Conservation (phyloP, 768 basidiomycete species). For the Lactarius sanguifluus region DNA sequence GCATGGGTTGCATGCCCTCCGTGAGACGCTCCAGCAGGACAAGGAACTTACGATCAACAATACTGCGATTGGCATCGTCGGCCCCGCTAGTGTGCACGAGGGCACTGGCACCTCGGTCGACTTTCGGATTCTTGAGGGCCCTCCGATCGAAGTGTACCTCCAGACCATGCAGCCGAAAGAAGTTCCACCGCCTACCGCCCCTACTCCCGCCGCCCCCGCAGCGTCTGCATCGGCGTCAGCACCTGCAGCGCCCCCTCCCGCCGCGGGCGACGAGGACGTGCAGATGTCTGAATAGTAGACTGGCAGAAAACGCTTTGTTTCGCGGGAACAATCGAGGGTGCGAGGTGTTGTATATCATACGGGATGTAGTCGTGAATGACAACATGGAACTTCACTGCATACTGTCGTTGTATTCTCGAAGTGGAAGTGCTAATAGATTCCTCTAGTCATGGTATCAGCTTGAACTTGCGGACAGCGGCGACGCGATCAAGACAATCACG, state of each 20-base stretch:
- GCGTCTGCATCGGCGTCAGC: too few relatives aligned
- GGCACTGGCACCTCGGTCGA: conserved; percentile 44
- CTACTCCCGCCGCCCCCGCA: conserved; percentile 36
- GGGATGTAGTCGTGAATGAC: too few relatives aligned
- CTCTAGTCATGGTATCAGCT: too few relatives aligned
- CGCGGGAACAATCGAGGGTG: conserved; percentile 6
- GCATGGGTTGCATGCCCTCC: conserved; percentile 92
- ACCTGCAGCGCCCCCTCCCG: conserved; percentile 31
- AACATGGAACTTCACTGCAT: too few relatives aligned
- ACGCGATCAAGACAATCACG: too few relatives aligned
- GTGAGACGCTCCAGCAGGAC: conserved; percentile 97
- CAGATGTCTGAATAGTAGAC: conserved; percentile 71
- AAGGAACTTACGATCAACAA: conserved; percentile 93
- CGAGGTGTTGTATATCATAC: conserved; percentile 11
- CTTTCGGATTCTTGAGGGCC: conserved; percentile 90
- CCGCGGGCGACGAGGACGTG: conserved; percentile 69
- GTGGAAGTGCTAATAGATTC: too few relatives aligned
- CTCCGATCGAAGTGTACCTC: conserved; percentile 71
- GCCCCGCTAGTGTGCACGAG: conserved; percentile 64
- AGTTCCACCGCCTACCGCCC: conserved; percentile 41
- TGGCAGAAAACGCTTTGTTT: too few relatives aligned
- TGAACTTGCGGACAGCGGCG: too few relatives aligned
- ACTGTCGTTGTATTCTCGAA: too few relatives aligned
- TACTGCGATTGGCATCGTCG: conserved; percentile 93
- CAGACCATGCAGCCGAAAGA: conserved; percentile 77